Evolutionary conservation across 2,329 filamentous ascomycete species (phyloP), one percentile per base, ranked within the genome.

Genomic region (Aspergillus costaricaensis): DNA sequence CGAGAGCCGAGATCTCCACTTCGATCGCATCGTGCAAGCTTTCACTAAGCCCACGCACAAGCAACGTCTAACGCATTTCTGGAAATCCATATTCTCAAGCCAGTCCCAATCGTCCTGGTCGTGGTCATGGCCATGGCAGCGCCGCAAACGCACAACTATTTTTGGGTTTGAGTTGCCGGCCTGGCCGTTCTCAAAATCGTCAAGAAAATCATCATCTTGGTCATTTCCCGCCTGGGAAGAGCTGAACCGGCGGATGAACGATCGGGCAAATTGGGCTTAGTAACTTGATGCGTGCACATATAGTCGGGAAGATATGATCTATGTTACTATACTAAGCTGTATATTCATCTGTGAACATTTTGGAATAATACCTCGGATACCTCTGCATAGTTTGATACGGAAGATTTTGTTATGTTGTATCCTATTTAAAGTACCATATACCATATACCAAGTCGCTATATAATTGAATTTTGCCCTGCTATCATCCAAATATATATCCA

Each of bases 11-110:
- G 47, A 49, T 49, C 44, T 14, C 7, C 6, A 63, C 32, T 72
- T 79, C 27, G 74, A 78, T 41, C 71, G 69, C 9, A 74, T 78
- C 25, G 59, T 78, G 8, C 67, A 75, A 36, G 62, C 66, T 1
- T 68, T 79, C 47, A 67, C 65, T 55, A 68, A 68, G 19, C 66
- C 76, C 27, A 59, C 61, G 27, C 63, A 62, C 39, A 63, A 67
- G 44, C 41, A 21, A 39, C 56, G 57, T 14, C 30, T 39, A 2
- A 57, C 59, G 54, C 48, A 41, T 4, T 58, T 43, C 7, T 68
- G 67, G 64, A 54, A 17, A 4, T 52, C 59, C 0, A 32, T 55
- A 17, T 53, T 58, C 5, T 43, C 55, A 8, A 55, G 52, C 30
- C 43, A 57, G 10, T 51, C 57, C 36, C 30, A 54, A 27, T 61